Base-by-base conservation (phyloP, 192 early-diverging fungal genomes). In the Gonapodya prolifera region DNA sequence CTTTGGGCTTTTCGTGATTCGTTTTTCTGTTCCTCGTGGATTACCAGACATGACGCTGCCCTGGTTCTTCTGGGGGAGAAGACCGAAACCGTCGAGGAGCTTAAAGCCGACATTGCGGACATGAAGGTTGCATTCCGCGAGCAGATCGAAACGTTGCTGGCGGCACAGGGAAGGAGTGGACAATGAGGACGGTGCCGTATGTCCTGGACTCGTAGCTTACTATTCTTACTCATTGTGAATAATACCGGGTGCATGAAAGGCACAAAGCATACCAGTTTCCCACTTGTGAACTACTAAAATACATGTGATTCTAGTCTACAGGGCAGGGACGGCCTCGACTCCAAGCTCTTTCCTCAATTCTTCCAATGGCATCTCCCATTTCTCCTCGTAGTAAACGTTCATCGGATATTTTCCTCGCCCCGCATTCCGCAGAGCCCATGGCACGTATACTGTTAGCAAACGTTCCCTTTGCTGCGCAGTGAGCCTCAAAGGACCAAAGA, bases 401-500 rank as follows among this genome's bases (percentile, higher is more conserved):
- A 99, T 92, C 30, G 96, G 82, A 31, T 91, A 90, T 84, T 89
- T 89, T 32, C 89, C 83, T 70, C 85, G 87, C 32, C 83, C 84
- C 28, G 91, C 96, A 78, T 92, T 92, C 78, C 94, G 91, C 45
- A 99, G 79, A 17, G 95, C 95, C 97, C 97, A 99, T 28, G 97
- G 97, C 1, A 97, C 87, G 81, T 93, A 95, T 17, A 84, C 76
- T 0, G 81, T 34, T 76, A 92, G 90, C 31, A 99, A 82, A 45
- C 86, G 82, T 29, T 78, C 75, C 18, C 92, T 82, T 81, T 96
- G 90, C 23, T 76, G 45, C 0, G 81, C 76, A 0, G 85, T 83
- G 76, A 98, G 81, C 17, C 89, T 80, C 73, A 97, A 77, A 0
- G 94, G 95, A 0, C 95, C 97, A 82, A 94, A 86, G 1, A 93